These are phyloP conservation scores for Celoporthe dispersa DNA, from an alignment of 2,329 filamentous ascomycete genomes.

Conservation along the genomic window DNA sequence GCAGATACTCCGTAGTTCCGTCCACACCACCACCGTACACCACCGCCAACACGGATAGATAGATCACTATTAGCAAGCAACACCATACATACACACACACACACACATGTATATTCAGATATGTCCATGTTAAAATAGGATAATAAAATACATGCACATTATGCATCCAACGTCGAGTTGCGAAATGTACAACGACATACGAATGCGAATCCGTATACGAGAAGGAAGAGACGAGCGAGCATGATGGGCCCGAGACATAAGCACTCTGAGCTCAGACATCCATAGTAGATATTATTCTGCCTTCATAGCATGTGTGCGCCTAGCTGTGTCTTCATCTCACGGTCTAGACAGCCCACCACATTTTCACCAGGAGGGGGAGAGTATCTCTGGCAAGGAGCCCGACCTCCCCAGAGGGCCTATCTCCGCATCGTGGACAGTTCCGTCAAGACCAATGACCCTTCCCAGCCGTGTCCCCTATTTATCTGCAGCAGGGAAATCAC, in stretches of 20 bases:
- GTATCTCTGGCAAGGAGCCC: background rate
- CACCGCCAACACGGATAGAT: background rate
- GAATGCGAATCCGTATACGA: background rate
- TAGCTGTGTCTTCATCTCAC: background rate
- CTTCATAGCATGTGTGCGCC: background rate
- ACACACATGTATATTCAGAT: too few relatives aligned
- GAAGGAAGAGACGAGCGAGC: background rate
- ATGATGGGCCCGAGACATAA: background rate
- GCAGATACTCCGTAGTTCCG: background rate
- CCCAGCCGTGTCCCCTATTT: slow-evolving; percentile 55
- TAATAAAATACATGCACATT: too few relatives aligned
- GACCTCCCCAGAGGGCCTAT: background rate
- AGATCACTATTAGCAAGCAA: background rate
- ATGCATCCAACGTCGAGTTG: background rate
- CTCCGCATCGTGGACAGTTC: background rate
- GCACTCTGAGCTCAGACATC: background rate
- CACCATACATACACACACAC: background rate
- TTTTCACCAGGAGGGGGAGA: background rate
- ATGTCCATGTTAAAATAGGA: too few relatives aligned
- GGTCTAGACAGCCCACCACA: background rate
- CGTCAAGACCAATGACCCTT: background rate
- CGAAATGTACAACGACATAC: background rate
- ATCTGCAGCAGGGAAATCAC: slow-evolving; percentile 71
- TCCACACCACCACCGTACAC: background rate
- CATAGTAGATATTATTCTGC: background rate